Evolutionary conservation across 2,329 filamentous ascomycete genomes (phyloP).

Genomic region (Xylariaceae sp.): DNA sequence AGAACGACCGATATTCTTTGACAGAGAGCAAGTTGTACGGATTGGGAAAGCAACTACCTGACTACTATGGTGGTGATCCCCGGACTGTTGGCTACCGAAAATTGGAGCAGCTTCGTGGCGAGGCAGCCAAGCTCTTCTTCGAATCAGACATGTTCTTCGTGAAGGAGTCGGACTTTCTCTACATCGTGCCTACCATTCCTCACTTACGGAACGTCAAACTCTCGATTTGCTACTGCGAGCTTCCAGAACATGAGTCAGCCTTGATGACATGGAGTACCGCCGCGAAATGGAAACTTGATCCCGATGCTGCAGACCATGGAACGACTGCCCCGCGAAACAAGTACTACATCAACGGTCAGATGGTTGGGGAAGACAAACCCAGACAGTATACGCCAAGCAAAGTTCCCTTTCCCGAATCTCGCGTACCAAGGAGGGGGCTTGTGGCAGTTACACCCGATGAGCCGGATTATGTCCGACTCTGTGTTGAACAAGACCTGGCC

Average conservation of each 20-base stretch:
- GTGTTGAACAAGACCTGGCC: constrained; percentile 52
- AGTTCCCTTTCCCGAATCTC: constrained; percentile 50
- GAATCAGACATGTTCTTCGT: constrained; percentile 63
- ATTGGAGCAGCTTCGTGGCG: constrained; percentile 42
- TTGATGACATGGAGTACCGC: constrained; percentile 36
- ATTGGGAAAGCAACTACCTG: constrained; percentile 48
- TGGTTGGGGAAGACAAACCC: constrained; percentile 49
- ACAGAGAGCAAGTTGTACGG: constrained; percentile 45
- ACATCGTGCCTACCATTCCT: constrained; percentile 50
- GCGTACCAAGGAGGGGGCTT: constrained; percentile 51
- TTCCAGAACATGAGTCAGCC: constrained; percentile 47
- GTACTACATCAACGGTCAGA: constrained; percentile 53
- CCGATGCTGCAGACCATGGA: constrained; percentile 41
- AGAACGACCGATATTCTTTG: constrained; percentile 53
- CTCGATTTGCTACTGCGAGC: constrained; percentile 55
- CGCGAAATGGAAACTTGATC: constrained; percentile 57
- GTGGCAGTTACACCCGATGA: constrained; percentile 50
- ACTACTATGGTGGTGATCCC: constrained; percentile 46
- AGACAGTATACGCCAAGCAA: constrained; percentile 43
- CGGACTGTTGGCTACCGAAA: constrained; percentile 37
- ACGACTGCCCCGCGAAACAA: constrained; percentile 53
- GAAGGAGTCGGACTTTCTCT: constrained; percentile 62
- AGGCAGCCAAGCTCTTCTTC: constrained; percentile 50
- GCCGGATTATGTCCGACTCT: constrained; percentile 52
- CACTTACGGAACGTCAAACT: constrained; percentile 55